Percentiles rank a stretch among this genome's conserved stretches.
Evolutionary conservation across 2,329 filamentous ascomycete genomes (phyloP).

Genomic region (Aspergillus neoniger): DNA sequence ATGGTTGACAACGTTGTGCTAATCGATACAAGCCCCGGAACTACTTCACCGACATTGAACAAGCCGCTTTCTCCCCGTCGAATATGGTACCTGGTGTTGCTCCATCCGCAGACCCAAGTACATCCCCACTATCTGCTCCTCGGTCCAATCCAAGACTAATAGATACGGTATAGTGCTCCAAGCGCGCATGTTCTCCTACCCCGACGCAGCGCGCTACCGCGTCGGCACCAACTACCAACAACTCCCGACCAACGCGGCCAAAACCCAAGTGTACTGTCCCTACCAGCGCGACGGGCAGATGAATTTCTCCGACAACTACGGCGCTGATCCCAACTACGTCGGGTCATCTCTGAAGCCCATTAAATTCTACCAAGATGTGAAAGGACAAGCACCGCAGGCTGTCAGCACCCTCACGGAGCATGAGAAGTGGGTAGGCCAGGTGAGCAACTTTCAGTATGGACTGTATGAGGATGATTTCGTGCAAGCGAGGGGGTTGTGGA

Average conservation of each 20-base stretch:
- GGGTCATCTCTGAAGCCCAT: not conserved
- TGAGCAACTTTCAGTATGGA: not conserved
- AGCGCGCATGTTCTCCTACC: conserved; percentile 62
- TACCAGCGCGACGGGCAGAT: not conserved
- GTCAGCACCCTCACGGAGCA: not conserved
- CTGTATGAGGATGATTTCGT: not conserved
- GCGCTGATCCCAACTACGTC: not conserved
- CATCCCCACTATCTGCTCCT: not conserved
- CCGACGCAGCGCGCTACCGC: conserved; percentile 52
- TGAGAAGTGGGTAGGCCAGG: not conserved
- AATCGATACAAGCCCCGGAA: conserved; percentile 3
- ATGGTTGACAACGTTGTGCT: no score
- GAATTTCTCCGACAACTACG: not conserved
- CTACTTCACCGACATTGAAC: conserved; percentile 17
- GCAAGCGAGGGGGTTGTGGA: not conserved
- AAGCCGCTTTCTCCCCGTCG: conserved; percentile 7
- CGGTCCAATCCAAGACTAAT: no score
- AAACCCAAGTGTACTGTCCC: not conserved
- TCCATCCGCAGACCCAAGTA: conserved; percentile 60
- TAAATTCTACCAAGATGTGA: not conserved
- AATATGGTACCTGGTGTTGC: conserved; percentile 59
- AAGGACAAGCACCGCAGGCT: not conserved
- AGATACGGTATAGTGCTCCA: conserved; percentile 51
- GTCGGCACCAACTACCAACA: conserved; percentile 46
- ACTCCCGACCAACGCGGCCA: conserved; percentile 27